These are phyloP conservation scores for Aspergillus oerlinghausenensis DNA, from an alignment of 2,329 filamentous ascomycete genomes.

Conservation along the genomic window DNA sequence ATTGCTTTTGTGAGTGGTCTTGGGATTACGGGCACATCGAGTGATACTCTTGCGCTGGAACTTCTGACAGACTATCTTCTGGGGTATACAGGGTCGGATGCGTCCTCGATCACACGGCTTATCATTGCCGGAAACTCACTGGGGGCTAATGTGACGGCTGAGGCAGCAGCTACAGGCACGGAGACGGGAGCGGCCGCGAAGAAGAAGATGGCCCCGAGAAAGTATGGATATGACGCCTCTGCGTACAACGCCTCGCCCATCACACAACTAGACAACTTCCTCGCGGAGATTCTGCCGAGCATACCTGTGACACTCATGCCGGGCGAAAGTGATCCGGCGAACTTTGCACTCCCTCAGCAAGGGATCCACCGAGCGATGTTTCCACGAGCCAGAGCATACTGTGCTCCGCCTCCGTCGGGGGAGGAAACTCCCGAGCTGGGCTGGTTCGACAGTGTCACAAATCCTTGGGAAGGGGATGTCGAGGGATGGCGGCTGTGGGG, in stretches of 20 bases:
- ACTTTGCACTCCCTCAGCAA: slow-evolving; percentile 85
- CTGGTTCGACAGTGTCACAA: slow-evolving; percentile 87
- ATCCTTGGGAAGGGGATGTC: slow-evolving; percentile 86
- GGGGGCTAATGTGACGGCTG: slow-evolving; percentile 34
- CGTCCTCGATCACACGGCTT: slow-evolving; percentile 67
- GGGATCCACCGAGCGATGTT: slow-evolving; percentile 92
- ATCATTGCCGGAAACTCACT: slow-evolving; percentile 92
- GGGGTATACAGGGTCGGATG: slow-evolving; percentile 62
- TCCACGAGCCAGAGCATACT: slow-evolving; percentile 67
- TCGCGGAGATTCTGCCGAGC: slow-evolving; percentile 74
- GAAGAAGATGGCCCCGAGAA: slow-evolving; percentile 59
- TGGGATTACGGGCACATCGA: slow-evolving; percentile 70
- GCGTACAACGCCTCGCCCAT: slow-evolving; percentile 84
- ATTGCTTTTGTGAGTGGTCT: slow-evolving; percentile 87
- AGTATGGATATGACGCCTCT: slow-evolving; percentile 90
- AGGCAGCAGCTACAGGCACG: slow-evolving; percentile 38
- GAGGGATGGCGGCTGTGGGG: slow-evolving; percentile 86
- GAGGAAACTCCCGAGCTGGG: slow-evolving; percentile 47
- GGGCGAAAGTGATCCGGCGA: slow-evolving; percentile 79
- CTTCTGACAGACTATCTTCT: slow-evolving; percentile 83
- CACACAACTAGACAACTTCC: slow-evolving; percentile 75
- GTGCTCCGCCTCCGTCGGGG: slow-evolving; percentile 31
- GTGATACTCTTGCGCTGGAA: slow-evolving; percentile 69
- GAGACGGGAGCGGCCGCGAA: slow-evolving; percentile 17
- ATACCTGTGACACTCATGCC: slow-evolving; percentile 87